Evolutionary conservation across 768 basidiomycete species (phyloP).

Genomic region (Boletus insuetus): DNA sequence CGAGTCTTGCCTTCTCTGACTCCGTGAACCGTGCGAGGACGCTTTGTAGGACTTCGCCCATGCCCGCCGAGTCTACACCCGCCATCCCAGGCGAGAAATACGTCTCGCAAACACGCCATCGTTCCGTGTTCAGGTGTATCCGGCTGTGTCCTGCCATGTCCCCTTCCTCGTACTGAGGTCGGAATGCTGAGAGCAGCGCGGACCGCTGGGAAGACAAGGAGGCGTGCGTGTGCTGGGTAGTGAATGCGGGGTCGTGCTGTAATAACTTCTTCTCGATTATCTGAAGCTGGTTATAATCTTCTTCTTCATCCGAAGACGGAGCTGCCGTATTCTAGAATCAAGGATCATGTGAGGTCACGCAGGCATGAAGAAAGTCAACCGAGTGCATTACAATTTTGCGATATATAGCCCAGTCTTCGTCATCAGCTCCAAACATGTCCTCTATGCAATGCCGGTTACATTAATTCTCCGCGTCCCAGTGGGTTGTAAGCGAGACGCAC

Average conservation of each 20-base stretch:
- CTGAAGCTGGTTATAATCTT: constrained; percentile 68
- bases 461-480: not conserved
- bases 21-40: constrained; percentile 71
- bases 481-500: constrained; percentile 38
- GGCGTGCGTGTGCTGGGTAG: constrained; percentile 74
- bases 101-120: constrained; percentile 88
- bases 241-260: constrained; percentile 82
- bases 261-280: constrained; percentile 79
- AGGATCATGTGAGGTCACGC: not conserved
- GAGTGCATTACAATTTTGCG: constrained; percentile 78
- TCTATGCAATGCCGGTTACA: constrained; percentile 44
- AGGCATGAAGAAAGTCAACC: not conserved
- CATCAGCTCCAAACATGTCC: constrained; percentile 91
- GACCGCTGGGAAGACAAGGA: constrained; percentile 75
- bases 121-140: constrained; percentile 86
- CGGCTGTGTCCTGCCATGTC: constrained; percentile 68
- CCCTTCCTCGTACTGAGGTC: constrained; percentile 74
- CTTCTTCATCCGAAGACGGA: constrained; percentile 88
- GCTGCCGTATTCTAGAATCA: constrained; percentile 58
- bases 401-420: constrained; percentile 97
- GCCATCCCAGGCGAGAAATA: constrained; percentile 95
- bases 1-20: constrained; percentile 66
- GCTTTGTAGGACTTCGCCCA: constrained; percentile 89
- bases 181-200: constrained; percentile 83
- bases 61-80: constrained; percentile 89